Evolutionary conservation across 345 rosid species (phyloP), one percentile per base, ranked within the genome.

Genomic region (Aegle marmelos): DNA sequence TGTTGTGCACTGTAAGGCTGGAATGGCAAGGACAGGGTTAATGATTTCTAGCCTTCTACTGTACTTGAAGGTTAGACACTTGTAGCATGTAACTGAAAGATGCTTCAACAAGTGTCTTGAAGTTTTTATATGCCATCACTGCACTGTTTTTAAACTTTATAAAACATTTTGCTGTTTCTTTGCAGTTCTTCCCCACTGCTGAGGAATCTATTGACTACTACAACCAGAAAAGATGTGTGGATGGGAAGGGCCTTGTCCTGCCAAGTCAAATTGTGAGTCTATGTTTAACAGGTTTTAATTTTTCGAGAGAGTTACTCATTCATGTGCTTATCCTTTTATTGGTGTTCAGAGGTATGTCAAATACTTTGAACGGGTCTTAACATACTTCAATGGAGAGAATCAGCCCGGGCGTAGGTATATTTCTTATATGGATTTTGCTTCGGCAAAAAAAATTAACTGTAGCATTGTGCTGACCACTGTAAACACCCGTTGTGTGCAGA

Each of bases 11-110:
- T 93, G 97, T 80, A 93, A 93, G 82, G 97, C 97, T 76, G 97
- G 97, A 77, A 93, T 93, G 97, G 97, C 97, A 28, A 88, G 97
- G 90, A 93, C 97, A 17, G 97, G 97, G 67, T 86, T 93, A 82
- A 93, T 93, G 97, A 93, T 93, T 79, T 93, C 94, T 80, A 90
- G 97, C 88, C 93, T 93, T 85, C 90, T 93, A 54, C 73, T 93
- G 72, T 93, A 90, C 83, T 79, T 93, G 70, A 93, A 93, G 89
- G 97, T 89, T 80, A 77, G 72, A 62, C 34, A 30, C 28, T 19
- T 50, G 1, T 61, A 25, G 67, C 70, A 14, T 66, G 31, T 74
- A 54, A 7, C 54, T 79, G 70, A 74, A 31, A 62, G 70, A 71
- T 62, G 57, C 75, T 67, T 48, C 22, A 72, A 37, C 48, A n/a